Percentiles rank a stretch among this genome's conserved stretches.
Conservation (phyloP, 371 early-diverging fungal genomes). For the Circinella minor region DNA sequence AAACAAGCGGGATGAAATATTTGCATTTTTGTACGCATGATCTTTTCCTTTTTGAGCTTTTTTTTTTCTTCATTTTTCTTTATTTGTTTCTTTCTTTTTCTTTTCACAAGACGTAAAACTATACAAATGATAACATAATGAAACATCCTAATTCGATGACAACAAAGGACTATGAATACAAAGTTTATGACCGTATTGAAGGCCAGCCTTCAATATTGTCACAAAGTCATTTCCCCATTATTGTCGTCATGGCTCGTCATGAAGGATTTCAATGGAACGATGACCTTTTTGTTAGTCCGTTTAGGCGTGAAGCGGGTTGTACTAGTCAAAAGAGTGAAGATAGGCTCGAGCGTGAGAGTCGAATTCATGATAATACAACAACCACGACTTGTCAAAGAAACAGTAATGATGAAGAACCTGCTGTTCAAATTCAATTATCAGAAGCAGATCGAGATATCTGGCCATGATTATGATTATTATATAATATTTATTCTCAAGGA, state of each 20-base stretch:
- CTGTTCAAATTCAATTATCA: conserved; percentile 19
- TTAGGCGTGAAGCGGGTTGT: conserved; percentile 17
- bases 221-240: neutral
- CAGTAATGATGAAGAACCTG: conserved; percentile 12
- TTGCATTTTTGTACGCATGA: neutral
- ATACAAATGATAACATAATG: neutral
- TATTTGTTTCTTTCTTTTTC: neutral
- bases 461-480: too few species aligned
- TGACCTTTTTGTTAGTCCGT: conserved; percentile 24
- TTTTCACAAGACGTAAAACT: neutral
- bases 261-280: conserved; percentile 36
- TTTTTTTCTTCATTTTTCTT: neutral
- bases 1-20: neutral
- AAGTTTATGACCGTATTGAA: conserved; percentile 30
- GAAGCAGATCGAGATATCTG: conserved; percentile 22
- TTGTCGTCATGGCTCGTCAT: conserved; percentile 30
- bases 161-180: conserved; percentile 38
- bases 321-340: conserved; percentile 20
- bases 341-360: conserved; percentile 19
- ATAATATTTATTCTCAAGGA: neutral
- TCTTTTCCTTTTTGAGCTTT: neutral
- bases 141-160: conserved; percentile 20
- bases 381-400: neutral
- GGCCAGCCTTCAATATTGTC: neutral
- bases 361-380: conserved; percentile 4